A percentile compares a stretch with the other conserved stretches of the same genome.
Evolutionary conservation across 768 basidiomycete species (phyloP).

Genomic region (Agrocybe pediades): DNA sequence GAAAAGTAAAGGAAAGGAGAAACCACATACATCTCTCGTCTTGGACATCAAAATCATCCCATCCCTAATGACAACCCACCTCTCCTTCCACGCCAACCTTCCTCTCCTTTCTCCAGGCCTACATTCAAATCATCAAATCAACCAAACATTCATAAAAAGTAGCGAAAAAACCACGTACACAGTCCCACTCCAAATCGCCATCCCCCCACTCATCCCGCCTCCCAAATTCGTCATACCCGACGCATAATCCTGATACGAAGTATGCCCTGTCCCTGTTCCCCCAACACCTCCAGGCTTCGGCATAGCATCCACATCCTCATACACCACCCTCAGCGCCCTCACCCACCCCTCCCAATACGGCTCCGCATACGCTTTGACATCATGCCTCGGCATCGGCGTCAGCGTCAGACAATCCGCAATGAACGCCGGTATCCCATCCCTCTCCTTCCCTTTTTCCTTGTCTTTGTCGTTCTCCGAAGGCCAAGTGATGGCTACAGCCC

Average conservation of each 20-base stretch:
- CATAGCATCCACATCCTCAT: not conserved
- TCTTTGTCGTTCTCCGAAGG: not conserved
- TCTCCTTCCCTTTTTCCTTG: not conserved
- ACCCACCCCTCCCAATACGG: slow-evolving; percentile 62
- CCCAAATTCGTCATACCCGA: slow-evolving; percentile 7
- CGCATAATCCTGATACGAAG: not conserved
- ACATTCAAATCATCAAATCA: not conserved
- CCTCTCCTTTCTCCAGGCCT: too few species aligned
- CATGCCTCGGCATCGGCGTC: slow-evolving; percentile 36
- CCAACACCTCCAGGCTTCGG: not conserved
- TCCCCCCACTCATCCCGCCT: not conserved
- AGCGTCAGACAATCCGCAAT: slow-evolving; percentile 6
- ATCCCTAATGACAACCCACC: slow-evolving; percentile 64
- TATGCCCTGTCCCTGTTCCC: not conserved
- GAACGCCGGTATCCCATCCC: not conserved
- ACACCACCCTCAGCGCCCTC: slow-evolving; percentile 44
- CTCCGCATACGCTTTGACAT: slow-evolving; percentile 41
- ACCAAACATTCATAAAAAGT: too few species aligned
- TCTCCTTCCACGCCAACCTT: slow-evolving; percentile 61
- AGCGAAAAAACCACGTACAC: too few species aligned
- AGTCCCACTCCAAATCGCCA: not conserved
- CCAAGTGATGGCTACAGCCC: not conserved
- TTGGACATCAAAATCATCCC: slow-evolving; percentile 58
- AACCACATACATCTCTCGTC: slow-evolving; percentile 51
- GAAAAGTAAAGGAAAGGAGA: not conserved